phyloP scores from a whole-genome alignment of 495 filamentous ascomycete genomes.

The Hypoxylon perforatum region DNA sequence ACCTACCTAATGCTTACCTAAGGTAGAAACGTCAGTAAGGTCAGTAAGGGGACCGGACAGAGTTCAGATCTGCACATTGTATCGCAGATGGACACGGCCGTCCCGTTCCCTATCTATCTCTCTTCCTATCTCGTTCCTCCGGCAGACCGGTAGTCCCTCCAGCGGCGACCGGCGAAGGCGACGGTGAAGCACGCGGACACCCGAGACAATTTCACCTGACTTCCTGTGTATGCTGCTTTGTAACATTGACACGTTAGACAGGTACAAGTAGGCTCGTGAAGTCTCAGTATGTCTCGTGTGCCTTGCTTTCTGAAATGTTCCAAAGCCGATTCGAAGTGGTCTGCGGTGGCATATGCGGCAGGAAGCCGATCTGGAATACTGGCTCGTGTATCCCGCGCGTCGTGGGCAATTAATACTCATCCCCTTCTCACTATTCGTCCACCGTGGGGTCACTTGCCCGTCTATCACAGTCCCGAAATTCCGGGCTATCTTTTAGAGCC shows the following conservation, averaged over 20 bases:
- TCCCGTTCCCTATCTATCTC: conserved; percentile 4
- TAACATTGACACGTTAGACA: conserved; percentile 33
- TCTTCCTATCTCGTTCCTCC: neutral
- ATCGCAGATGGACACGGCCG: conserved; percentile 15
- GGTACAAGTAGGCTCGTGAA: conserved; percentile 12
- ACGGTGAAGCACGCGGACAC: conserved; percentile 16
- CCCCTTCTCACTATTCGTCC: conserved; percentile 7
- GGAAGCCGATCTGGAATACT: conserved; percentile 28
- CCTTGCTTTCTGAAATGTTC: conserved; percentile 8
- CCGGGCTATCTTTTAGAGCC: conserved; percentile 18
- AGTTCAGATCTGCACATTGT: conserved; percentile 12
- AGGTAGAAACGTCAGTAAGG: neutral
- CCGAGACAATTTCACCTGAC: conserved; percentile 27
- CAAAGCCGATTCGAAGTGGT: conserved; percentile 12
- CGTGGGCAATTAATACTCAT: conserved; percentile 12
- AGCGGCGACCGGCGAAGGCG: no score
- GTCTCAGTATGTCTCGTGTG: conserved; percentile 34
- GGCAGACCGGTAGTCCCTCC: neutral
- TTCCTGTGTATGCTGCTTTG: conserved; percentile 8
- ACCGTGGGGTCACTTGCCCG: conserved; percentile 8
- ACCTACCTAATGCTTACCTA: neutral
- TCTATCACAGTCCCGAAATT: conserved; percentile 24
- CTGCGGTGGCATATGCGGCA: conserved; percentile 37
- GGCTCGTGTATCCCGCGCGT: conserved; percentile 32
- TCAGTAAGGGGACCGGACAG: neutral